Evolutionary conservation across 257 asterid genomes (phyloP).

Genomic region (Jacaranda copaia): DNA sequence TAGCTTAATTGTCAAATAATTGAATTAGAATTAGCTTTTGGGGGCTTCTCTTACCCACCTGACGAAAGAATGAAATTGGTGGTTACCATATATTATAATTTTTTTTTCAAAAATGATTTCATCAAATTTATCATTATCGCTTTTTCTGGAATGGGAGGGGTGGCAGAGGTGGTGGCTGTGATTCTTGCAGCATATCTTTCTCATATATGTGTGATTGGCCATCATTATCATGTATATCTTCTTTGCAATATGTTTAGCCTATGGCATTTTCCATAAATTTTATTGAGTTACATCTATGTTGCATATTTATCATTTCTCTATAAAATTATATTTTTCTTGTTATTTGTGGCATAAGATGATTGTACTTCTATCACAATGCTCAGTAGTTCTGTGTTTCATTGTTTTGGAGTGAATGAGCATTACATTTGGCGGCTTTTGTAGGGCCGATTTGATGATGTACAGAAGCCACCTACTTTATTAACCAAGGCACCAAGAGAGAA

Average conservation of each 20-base stretch:
- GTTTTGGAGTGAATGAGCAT: constrained; percentile 16
- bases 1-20: constrained; percentile 15
- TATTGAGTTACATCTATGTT: not conserved
- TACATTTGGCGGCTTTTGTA: constrained; percentile 37
- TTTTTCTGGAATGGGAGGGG: not conserved
- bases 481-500: constrained; percentile 72
- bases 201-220: not conserved
- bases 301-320: constrained; percentile 2
- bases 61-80: constrained; percentile 13
- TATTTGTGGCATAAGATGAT: constrained; percentile 5
- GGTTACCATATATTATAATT: not conserved
- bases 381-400: constrained; percentile 20
- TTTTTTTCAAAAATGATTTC: no score
- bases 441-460: constrained; percentile 92
- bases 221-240: not conserved
- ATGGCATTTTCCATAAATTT: not conserved
- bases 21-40: constrained; percentile 1
- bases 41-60: not conserved
- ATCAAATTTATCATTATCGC: not conserved
- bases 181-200: not conserved
- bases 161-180: constrained; percentile 1
- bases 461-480: constrained; percentile 67
- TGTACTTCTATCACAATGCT: constrained; percentile 17
- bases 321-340: not conserved
- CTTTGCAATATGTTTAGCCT: not conserved